phyloP scores from a whole-genome alignment of 148 eudicot species.

The Vaccinium darrowii region DNA sequence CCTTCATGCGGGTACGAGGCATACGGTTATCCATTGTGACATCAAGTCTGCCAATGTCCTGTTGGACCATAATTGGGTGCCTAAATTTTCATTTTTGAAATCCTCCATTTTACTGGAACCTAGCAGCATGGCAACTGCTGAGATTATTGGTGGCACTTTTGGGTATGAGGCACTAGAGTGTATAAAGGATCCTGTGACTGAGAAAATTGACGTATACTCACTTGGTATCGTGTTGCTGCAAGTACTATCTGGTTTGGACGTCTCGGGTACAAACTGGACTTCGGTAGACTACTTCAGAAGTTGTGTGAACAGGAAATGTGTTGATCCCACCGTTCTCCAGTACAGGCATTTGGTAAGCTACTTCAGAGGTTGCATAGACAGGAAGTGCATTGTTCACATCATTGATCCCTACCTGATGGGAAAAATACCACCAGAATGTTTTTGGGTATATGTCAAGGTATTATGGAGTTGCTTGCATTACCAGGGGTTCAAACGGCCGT shows the following conservation, averaged over 20 bases:
- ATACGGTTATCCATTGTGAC: conserved; percentile 4
- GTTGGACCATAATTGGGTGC: conserved; percentile 22
- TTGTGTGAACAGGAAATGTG: neutral
- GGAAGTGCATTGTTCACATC: conserved; percentile 7
- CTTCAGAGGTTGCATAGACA: conserved; percentile 9
- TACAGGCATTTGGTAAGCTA: neutral
- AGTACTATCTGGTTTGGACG: conserved; percentile 1
- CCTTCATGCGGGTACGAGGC: conserved; percentile 8
- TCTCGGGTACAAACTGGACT: neutral
- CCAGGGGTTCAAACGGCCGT: conserved; percentile 1
- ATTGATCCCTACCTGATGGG: conserved; percentile 15
- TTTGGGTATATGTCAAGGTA: conserved; percentile 11
- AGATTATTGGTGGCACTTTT: too few species aligned
- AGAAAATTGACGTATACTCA: conserved; percentile 24
- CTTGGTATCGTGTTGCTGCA: conserved; percentile 21
- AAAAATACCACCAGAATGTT: conserved; percentile 22
- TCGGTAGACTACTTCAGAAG: neutral
- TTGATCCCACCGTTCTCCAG: neutral
- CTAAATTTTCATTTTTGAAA: conserved; percentile 3
- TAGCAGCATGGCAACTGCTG: neutral
- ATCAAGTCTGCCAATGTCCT: conserved; percentile 7
- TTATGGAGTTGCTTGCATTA: conserved; percentile 11
- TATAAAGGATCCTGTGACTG: neutral
- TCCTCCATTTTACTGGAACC: neutral
- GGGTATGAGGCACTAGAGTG: conserved; percentile 10